A percentile compares a stretch with the other conserved stretches of the same genome.
Evolutionary conservation across 2,329 filamentous ascomycete species (phyloP).

Genomic region (Pestalotiopsis sp.): DNA sequence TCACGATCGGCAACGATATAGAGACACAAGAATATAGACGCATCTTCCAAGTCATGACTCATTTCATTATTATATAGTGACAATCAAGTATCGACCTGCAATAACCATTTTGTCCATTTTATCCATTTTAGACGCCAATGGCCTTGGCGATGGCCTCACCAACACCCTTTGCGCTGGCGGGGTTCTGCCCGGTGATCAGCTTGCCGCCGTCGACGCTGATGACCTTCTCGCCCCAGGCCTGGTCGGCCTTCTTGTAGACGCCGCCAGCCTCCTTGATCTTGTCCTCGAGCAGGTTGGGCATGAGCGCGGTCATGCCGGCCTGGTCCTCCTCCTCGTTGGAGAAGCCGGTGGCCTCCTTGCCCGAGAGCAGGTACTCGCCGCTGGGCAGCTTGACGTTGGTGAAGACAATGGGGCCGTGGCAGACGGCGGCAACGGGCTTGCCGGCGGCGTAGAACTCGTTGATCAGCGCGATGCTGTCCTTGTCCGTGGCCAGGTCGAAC

Average conservation of each 20-base stretch:
- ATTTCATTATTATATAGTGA: not conserved
- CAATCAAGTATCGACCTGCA: conserved; percentile 1
- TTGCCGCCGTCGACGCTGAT: conserved; percentile 47
- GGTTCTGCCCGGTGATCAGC: conserved; percentile 62
- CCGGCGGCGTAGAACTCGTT: conserved; percentile 61
- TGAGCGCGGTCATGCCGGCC: conserved; percentile 36
- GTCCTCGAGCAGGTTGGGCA: conserved; percentile 66
- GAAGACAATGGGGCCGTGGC: conserved; percentile 68
- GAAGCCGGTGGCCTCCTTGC: conserved; percentile 61
- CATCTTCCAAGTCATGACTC: not conserved
- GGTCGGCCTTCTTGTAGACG: conserved; percentile 55
- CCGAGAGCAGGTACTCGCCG: conserved; percentile 56
- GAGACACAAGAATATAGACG: no score
- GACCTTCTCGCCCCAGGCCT: conserved; percentile 51
- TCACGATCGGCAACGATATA: not conserved
- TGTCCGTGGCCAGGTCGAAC: conserved; percentile 64
- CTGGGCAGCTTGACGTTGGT: conserved; percentile 54
- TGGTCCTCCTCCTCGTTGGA: conserved; percentile 57
- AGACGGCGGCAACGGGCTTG: conserved; percentile 68
- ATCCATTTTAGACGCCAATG: conserved; percentile 28
- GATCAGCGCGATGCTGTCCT: conserved; percentile 60
- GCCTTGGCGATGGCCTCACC: conserved; percentile 53
- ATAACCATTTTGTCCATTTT: not conserved
- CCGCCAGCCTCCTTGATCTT: conserved; percentile 54
- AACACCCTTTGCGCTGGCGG: conserved; percentile 51